phyloP scores from a whole-genome alignment of 2,329 filamentous ascomycete genomes.

The Madurella mycetomatis region DNA sequence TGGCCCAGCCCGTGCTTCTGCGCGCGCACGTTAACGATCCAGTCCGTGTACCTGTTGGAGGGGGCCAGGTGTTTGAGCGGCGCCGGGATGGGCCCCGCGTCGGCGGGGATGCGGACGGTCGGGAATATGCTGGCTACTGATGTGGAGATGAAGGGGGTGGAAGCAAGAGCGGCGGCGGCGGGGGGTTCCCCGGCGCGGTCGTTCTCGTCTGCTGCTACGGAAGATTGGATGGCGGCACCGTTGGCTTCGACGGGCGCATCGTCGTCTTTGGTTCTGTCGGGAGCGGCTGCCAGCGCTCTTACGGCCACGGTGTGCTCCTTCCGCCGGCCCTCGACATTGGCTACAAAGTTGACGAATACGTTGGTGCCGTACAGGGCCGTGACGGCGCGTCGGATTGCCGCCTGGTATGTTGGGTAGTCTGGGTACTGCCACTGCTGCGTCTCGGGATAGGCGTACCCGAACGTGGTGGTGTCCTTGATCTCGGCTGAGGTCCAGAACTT shows the following conservation, averaged over 20 bases:
- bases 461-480: slow-evolving; percentile 24
- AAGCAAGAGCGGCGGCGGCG: not conserved
- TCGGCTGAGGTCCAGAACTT: slow-evolving; percentile 30
- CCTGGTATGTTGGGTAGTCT: slow-evolving; percentile 19
- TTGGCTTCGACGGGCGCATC: not conserved
- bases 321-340: slow-evolving; percentile 10
- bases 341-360: slow-evolving; percentile 20
- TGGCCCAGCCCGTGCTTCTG: slow-evolving; percentile 44
- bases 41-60: slow-evolving; percentile 41
- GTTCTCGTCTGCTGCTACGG: not conserved
- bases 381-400: slow-evolving; percentile 18
- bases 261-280: not conserved
- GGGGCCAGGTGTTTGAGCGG: slow-evolving; percentile 23
- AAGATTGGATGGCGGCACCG: too few relatives aligned
- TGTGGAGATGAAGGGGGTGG: not conserved
- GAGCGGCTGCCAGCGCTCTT: not conserved
- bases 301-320: slow-evolving; percentile 7
- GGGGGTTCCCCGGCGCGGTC: not conserved
- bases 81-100: slow-evolving; percentile 16
- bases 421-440: slow-evolving; percentile 26
- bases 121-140: not conserved
- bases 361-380: slow-evolving; percentile 23
- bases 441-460: slow-evolving; percentile 30
- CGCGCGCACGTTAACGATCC: slow-evolving; percentile 52
- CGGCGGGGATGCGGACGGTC: not conserved